Conservation (phyloP, 2,329 filamentous ascomycete species). For the Parastagonospora avenae region DNA sequence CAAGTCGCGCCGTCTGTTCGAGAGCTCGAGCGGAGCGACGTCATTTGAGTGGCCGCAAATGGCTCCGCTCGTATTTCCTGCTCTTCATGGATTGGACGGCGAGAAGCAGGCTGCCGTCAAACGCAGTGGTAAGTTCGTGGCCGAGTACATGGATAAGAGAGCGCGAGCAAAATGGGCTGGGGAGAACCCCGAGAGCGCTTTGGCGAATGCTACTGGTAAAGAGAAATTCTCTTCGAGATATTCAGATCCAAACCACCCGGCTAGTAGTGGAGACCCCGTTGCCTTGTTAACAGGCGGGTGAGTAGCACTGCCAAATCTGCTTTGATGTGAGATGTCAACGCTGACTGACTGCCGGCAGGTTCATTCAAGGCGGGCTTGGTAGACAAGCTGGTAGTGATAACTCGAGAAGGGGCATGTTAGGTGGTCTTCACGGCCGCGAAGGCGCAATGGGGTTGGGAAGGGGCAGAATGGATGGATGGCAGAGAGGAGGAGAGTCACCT, state of each 20-base stretch:
- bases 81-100: slow-evolving; percentile 29
- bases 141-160: slow-evolving; percentile 55
- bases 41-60: slow-evolving; percentile 43
- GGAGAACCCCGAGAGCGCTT: slow-evolving; percentile 48
- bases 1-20: neutral
- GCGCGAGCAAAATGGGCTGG: slow-evolving; percentile 51
- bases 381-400: neutral
- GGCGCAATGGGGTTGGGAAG: neutral
- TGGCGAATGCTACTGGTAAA: slow-evolving; percentile 34
- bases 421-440: neutral
- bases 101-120: slow-evolving; percentile 35
- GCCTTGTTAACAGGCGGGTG: slow-evolving; percentile 54
- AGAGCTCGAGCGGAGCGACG: slow-evolving; percentile 5
- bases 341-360: neutral
- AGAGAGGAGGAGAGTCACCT: neutral
- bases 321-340: neutral
- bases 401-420: neutral
- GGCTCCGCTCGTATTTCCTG: slow-evolving; percentile 48
- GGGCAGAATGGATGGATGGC: neutral
- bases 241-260: slow-evolving; percentile 58
- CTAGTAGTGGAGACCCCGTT: slow-evolving; percentile 55
- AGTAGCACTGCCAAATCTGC: neutral
- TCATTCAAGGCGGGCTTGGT: neutral
- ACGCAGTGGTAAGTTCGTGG: slow-evolving; percentile 46
- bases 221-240: slow-evolving; percentile 53